These are phyloP conservation scores for Bullera alba DNA, from an alignment of 768 basidiomycete species.

Conservation along the genomic window DNA sequence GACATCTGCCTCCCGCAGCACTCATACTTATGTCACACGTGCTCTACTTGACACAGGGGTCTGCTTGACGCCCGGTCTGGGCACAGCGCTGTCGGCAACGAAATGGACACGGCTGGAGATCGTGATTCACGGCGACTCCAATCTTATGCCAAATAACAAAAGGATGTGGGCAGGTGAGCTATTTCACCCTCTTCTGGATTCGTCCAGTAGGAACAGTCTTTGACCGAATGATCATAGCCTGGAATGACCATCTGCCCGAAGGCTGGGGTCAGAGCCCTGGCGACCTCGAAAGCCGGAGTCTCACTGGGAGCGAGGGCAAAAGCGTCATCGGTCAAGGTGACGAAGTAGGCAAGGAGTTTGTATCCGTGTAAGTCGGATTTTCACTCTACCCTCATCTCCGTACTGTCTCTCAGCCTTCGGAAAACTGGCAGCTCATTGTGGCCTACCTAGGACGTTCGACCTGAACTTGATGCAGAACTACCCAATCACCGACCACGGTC, in stretches of 20 bases:
- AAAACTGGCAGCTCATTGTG: too few species aligned
- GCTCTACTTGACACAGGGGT: neutral
- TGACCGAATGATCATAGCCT: too few species aligned
- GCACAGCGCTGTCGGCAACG: neutral
- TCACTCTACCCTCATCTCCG: too few species aligned
- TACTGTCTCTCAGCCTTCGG: too few species aligned
- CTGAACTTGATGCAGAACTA: neutral
- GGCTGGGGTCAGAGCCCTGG: too few species aligned
- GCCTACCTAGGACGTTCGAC: constrained; percentile 1
- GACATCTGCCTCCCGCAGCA: too few species aligned
- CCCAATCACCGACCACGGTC: neutral
- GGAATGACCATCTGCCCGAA: neutral
- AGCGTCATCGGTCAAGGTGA: too few species aligned
- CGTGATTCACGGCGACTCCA: neutral
- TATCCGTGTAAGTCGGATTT: too few species aligned
- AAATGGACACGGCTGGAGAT: neutral
- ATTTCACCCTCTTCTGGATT: neutral
- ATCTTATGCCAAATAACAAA: neutral
- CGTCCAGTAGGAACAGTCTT: too few species aligned
- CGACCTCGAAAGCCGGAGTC: too few species aligned
- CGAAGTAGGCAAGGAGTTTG: too few species aligned
- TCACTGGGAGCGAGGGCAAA: too few species aligned
- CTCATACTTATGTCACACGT: neutral
- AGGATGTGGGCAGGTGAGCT: neutral
- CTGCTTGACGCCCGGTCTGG: neutral